A percentile compares a stretch with the other conserved stretches of the same genome.
Evolutionary conservation across 2,329 filamentous ascomycete species (phyloP).

Genomic region (Pseudocercospora musae): DNA sequence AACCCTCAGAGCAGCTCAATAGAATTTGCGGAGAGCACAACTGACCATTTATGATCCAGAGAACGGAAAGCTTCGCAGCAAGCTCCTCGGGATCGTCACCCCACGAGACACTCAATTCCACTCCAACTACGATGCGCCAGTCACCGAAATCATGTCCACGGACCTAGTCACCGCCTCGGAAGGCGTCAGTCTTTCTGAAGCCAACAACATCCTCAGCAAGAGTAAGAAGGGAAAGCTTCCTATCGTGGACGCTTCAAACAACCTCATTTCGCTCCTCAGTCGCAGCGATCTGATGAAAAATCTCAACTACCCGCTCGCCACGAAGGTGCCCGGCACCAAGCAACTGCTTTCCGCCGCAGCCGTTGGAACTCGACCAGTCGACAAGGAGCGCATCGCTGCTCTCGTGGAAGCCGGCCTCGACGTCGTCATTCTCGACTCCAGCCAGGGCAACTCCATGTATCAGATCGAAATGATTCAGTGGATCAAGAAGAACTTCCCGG

Average conservation of each 20-base stretch:
- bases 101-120: conserved; percentile 98
- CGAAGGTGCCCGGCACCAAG: conserved; percentile 94
- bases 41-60: conserved; percentile 55
- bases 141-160: conserved; percentile 91
- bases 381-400: conserved; percentile 80
- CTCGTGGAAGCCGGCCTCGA: conserved; percentile 94
- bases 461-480: conserved; percentile 98
- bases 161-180: conserved; percentile 84
- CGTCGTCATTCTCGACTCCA: conserved; percentile 91
- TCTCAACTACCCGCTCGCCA: conserved; percentile 91
- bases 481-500: conserved; percentile 81
- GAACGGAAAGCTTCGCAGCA: conserved; percentile 86
- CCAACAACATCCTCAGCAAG: conserved; percentile 86
- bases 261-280: conserved; percentile 76
- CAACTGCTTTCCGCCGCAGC: conserved; percentile 94
- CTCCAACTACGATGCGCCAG: conserved; percentile 65
- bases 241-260: conserved; percentile 49
- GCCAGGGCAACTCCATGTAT: conserved; percentile 97
- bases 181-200: conserved; percentile 80
- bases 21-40: not conserved
- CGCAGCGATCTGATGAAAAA: conserved; percentile 98
- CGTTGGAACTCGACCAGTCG: conserved; percentile 90
- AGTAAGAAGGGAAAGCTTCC: conserved; percentile 83
- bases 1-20: not conserved
- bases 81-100: conserved; percentile 95